Base-by-base conservation (phyloP, 2,329 filamentous ascomycete species). In the Dactylellina drechsleri region DNA sequence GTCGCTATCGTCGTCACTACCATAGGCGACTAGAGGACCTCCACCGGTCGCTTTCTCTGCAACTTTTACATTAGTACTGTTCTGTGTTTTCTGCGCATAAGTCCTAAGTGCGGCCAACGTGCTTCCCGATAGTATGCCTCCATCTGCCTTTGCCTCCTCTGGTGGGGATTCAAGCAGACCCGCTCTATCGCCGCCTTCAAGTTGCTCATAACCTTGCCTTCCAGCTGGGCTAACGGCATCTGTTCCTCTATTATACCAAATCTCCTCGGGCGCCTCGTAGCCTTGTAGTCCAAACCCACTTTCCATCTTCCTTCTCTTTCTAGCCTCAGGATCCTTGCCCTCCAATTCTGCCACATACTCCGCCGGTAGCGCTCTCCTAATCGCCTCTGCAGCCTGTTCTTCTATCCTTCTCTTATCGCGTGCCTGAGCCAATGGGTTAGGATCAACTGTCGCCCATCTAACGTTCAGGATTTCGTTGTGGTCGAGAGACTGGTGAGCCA, bases 311-410 rank as follows among this genome's bases (percentile, higher is more conserved):
- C 94, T 88, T 79, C 93, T 86, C 84, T 97, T 98, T 80, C 89
- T 87, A 47, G 93, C 91, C 79, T 93, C 92, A 0, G 92, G 91
- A 78, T 97, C 92, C 59, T 92, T 88, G 15, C 95, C 95, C 82
- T 99, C 95, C 56, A 99, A 90, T 84, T 99, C 93, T 0, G 93
- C 92, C 0, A 99, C 90, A 77, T 95, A 98, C 28, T 93, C 92
- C 0, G 91, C 92, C 0, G 95, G 95, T 3, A 99, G 84, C 0
- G 95, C 94, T 77, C 91, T 86, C 16, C 95, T 86, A 68, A 99
- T 92, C 0, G 95, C 96, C 80, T 97, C 95, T 0, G 95, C 95
- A 1, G 95, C 95, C 82, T 99, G 95, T 81, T 99, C 95, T 81
- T 99, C 95, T 74, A 99, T 90, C 47, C 90, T 87, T 45, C 91